phyloP scores from a whole-genome alignment of 306 rosid genomes.

The Sphenostylis stenocarpa region DNA sequence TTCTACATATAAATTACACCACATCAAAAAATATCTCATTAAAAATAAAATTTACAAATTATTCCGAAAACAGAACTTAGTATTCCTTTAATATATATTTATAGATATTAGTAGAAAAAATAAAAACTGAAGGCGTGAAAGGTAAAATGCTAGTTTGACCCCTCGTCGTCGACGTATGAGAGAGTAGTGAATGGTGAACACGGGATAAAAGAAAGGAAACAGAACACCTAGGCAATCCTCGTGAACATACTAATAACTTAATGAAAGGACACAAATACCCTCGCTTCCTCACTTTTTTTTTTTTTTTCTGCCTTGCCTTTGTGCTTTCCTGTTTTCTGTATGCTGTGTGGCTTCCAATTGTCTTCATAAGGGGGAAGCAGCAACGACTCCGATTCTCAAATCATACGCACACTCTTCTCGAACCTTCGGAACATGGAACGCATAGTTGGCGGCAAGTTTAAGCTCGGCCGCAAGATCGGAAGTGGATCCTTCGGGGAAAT shows the following conservation, averaged over 20 bases:
- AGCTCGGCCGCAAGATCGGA: conserved; percentile 97
- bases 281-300: neutral
- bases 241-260: conserved; percentile 5
- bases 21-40: no score
- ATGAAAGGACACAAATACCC: conserved; percentile 23
- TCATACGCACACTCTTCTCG: neutral
- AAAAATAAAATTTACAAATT: no score
- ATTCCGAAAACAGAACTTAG: no score
- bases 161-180: no score
- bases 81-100: no score
- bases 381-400: neutral
- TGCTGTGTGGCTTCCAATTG: conserved; percentile 10
- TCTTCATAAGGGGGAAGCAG: neutral
- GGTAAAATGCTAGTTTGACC: no score
- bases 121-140: no score
- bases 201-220: neutral
- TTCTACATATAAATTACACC: no score
- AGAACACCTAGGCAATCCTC: neutral
- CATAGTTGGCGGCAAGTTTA: conserved; percentile 79
- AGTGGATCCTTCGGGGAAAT: conserved; percentile 98
- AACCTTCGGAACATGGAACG: conserved; percentile 64
- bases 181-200: no score
- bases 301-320: conserved; percentile 24
- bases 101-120: no score
- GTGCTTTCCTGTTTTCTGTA: neutral